Conservation (phyloP, 225 moss, liverwort and hornwort genomes). For the Sphagnum contortum region DNA sequence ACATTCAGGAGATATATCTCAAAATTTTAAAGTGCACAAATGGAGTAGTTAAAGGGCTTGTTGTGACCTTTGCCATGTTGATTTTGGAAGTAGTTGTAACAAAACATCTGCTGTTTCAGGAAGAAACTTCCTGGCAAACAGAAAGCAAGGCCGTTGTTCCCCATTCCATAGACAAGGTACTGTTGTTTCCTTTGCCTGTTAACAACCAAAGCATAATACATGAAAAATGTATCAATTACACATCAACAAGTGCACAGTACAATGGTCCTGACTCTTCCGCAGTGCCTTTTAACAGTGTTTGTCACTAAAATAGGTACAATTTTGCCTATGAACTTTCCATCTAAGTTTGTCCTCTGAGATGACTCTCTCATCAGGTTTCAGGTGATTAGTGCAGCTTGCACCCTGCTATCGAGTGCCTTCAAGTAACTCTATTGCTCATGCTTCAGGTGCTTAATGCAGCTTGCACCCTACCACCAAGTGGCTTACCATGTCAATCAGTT, state of each 20-base stretch:
- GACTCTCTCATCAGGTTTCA: too few species aligned
- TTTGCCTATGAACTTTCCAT: too few species aligned
- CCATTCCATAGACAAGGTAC: constrained; percentile 75
- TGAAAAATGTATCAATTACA: neutral
- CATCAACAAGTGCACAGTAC: neutral
- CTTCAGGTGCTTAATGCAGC: too few species aligned
- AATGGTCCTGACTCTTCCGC: neutral
- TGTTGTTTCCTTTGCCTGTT: constrained; percentile 52
- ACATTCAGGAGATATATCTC: neutral
- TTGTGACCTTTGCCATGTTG: constrained; percentile 27
- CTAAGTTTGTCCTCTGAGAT: too few species aligned
- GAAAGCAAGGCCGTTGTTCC: constrained; percentile 71
- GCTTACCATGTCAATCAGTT: too few species aligned
- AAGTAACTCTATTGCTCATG: too few species aligned
- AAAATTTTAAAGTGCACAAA: neutral
- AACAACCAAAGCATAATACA: neutral
- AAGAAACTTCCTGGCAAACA: constrained; percentile 85
- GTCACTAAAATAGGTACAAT: neutral
- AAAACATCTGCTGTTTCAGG: constrained; percentile 52
- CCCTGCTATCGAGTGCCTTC: too few species aligned
- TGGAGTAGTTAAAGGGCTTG: neutral
- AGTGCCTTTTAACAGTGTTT: neutral
- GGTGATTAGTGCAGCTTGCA: too few species aligned
- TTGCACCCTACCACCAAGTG: too few species aligned
- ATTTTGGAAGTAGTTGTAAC: constrained; percentile 51